Evolutionary conservation across 2,329 filamentous ascomycete genomes (phyloP), one percentile per base, ranked within the genome.

Genomic region (Apiospora saccharicola): DNA sequence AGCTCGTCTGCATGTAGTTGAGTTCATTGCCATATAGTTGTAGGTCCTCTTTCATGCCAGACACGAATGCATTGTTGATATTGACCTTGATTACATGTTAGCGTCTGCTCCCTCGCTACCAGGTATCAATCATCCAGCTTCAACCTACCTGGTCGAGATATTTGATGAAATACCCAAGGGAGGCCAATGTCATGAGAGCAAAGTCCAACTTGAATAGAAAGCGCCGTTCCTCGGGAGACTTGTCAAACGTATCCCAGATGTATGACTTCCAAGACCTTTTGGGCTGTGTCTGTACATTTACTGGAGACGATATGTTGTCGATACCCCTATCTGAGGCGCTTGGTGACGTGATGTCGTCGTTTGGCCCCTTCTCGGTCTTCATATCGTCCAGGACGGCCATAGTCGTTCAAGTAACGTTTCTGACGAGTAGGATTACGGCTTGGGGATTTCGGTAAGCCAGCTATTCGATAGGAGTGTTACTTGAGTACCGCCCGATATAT

Each of bases 221-320:
- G 14, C 74, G 77, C 2, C 81, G 78, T 73, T 85, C 84, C 68
- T 83, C 81, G 0, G 82, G 82, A 0, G 81, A 80, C 73, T 84
- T 84, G 72, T 84, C 83, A 30, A 86, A 80, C 0, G 84, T 85
- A 72, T 87, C 85, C 85, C 86, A 87, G n/a, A 87, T 13, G 67
- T 85, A 85, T 0, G 85, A 86, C 34, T 80, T 81, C 86, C 86
- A 87, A 34, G 82, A 86, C 46, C 73, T 73, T 67, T 82, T 82
- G 0, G 82, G 83, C 8, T 76, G 77, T 44, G 80, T 73, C 26
- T 30, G 44, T 14, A 69, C 26, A 10, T 49, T 16, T 13, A 67
- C 26, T 22, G 51, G 26, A 2, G 51, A 26, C 14, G 26, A 22
- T 19, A 22, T 3, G 5, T 34, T 16, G 1, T 6, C 14, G 14